These are phyloP conservation scores for Solidago caesia DNA, from an alignment of 129 eudicot genomes.

Conservation along the genomic window DNA sequence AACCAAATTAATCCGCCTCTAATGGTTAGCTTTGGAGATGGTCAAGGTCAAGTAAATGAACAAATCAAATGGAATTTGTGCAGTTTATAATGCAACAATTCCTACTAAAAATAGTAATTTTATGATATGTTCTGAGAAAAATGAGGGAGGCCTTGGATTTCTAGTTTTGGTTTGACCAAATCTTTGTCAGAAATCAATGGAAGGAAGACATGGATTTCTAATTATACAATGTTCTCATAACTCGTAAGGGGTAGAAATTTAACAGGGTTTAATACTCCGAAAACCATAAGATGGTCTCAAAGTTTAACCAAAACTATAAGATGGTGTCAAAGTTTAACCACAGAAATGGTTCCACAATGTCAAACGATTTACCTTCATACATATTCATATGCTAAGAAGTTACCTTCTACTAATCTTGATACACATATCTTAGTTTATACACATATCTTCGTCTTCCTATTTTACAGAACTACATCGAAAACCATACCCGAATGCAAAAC, in stretches of 20 bases:
- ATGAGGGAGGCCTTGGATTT: constrained; percentile 24
- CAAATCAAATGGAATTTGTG: not conserved
- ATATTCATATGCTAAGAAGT: no score
- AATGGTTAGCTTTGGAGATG: constrained; percentile 9
- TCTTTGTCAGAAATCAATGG: constrained; percentile 10
- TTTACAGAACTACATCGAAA: no score
- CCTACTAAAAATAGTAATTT: constrained; percentile 10
- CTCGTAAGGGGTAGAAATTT: not conserved
- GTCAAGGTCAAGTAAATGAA: constrained; percentile 24
- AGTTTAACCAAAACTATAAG: no score
- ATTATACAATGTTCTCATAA: not conserved
- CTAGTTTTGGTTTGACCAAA: constrained; percentile 15
- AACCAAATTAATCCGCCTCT: constrained; percentile 23
- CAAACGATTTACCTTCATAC: no score
- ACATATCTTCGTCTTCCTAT: no score
- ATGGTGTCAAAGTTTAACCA: no score
- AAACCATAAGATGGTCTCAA: not conserved
- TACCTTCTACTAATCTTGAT: no score
- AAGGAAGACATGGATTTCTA: not conserved
- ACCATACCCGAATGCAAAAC: no score
- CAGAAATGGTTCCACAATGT: no score
- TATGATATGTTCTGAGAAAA: constrained; percentile 7
- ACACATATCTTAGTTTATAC: no score
- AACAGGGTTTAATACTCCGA: not conserved
- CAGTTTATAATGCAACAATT: constrained; percentile 1